Evolutionary conservation across 495 filamentous ascomycete species (phyloP).

Genomic region (Recurvomyces mirabilis): DNA sequence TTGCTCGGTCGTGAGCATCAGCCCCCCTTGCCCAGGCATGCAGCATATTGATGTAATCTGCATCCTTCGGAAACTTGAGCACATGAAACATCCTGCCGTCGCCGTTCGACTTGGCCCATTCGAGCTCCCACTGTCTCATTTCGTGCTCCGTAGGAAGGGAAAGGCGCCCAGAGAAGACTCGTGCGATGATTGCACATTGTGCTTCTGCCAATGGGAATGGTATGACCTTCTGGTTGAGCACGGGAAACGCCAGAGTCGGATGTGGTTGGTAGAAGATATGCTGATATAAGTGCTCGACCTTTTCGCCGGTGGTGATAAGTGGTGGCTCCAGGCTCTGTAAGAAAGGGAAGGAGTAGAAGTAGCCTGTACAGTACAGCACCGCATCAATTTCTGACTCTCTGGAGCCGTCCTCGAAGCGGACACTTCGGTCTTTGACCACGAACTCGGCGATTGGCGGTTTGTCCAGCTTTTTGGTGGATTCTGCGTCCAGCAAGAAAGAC

Average conservation of each 20-base stretch:
- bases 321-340: constrained; percentile 47
- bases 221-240: constrained; percentile 64
- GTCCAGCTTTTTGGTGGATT: constrained; percentile 36
- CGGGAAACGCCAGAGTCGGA: constrained; percentile 69
- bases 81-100: constrained; percentile 48
- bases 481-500: constrained; percentile 24
- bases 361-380: constrained; percentile 64
- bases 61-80: constrained; percentile 63
- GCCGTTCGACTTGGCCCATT: constrained; percentile 34
- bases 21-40: constrained; percentile 49
- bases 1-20: background rate
- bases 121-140: constrained; percentile 57
- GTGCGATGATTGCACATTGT: constrained; percentile 66
- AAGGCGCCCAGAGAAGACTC: constrained; percentile 61
- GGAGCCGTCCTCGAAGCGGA: constrained; percentile 44
- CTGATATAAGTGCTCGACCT: constrained; percentile 57
- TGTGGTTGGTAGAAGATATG: constrained; percentile 66
- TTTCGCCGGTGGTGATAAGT: constrained; percentile 54
- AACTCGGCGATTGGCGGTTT: constrained; percentile 51
- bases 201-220: constrained; percentile 71
- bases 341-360: constrained; percentile 62
- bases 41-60: constrained; percentile 63
- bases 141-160: constrained; percentile 46
- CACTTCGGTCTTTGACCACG: constrained; percentile 35
- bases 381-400: constrained; percentile 52